Evolutionary conservation across 2,329 filamentous ascomycete species (phyloP).

Genomic region (Colletotrichum godetiae): DNA sequence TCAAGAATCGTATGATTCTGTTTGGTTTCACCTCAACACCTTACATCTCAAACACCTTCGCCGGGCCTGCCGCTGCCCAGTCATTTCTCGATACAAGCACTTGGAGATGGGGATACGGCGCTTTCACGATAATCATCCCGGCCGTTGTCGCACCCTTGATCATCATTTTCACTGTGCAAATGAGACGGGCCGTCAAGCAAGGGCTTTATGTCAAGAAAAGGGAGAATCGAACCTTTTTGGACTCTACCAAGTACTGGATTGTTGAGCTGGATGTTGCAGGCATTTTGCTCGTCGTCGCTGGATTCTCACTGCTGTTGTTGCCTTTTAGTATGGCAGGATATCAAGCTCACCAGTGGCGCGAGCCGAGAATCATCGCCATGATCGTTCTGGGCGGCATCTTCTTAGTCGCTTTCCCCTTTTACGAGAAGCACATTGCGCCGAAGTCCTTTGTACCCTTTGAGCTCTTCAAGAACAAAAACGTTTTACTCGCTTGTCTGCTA

Average conservation of each 20-base stretch:
- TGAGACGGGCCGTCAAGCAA: slow-evolving; percentile 32
- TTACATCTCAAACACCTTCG: slow-evolving; percentile 50
- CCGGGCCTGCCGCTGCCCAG: slow-evolving; percentile 42
- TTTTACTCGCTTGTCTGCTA: too few species aligned
- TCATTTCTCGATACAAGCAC: slow-evolving; percentile 39
- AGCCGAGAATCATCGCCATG: too few species aligned
- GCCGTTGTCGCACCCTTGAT: slow-evolving; percentile 25
- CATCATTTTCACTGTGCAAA: slow-evolving; percentile 30
- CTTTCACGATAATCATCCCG: slow-evolving; percentile 68
- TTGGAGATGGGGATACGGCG: slow-evolving; percentile 59
- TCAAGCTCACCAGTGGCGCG: too few species aligned
- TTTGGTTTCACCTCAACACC: slow-evolving; percentile 46
- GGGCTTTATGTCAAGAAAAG: slow-evolving; percentile 39
- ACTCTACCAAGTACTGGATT: slow-evolving; percentile 37
- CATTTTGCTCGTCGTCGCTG: slow-evolving; percentile 59
- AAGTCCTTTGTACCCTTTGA: too few species aligned
- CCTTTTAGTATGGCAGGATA: slow-evolving; percentile 44
- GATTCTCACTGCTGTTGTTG: slow-evolving; percentile 64
- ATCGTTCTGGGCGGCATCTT: too few species aligned
- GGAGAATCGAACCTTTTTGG: slow-evolving; percentile 15
- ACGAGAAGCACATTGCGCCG: too few species aligned
- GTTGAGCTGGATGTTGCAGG: slow-evolving; percentile 52
- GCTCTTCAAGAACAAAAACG: too few species aligned
- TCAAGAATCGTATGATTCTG: slow-evolving; percentile 46
- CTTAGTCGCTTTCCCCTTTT: too few species aligned